A percentile compares a stretch with the other conserved stretches of the same genome.
These are phyloP conservation scores for Tetrahymena thermophila DNA, from an alignment of 73 alveolate genomes.

Conservation along the genomic window DNA sequence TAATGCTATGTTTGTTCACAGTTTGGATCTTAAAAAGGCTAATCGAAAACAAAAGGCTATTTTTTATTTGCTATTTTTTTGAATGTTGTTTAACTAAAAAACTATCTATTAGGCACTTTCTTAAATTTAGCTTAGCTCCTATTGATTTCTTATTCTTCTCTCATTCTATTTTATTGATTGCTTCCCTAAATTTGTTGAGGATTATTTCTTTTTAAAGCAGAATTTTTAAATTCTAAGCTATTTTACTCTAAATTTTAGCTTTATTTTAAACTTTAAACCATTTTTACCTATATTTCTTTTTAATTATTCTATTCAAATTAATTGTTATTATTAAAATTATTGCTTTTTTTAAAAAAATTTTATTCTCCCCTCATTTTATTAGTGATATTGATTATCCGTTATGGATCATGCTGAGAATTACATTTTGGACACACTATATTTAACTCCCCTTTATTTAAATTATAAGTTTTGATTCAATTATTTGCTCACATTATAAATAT, in stretches of 20 bases:
- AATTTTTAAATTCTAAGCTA: neutral
- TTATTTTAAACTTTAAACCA: neutral
- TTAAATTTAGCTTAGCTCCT: neutral
- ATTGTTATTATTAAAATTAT: neutral
- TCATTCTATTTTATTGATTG: too few relatives aligned
- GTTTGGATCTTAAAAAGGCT: neutral
- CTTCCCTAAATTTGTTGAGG: neutral
- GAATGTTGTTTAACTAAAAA: neutral
- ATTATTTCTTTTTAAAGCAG: neutral
- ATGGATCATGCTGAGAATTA: neutral
- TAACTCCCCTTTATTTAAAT: neutral
- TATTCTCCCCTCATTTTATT: neutral
- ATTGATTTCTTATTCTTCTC: neutral
- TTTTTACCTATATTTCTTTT: neutral
- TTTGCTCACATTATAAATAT: neutral
- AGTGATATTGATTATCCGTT: neutral
- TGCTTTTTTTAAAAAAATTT: neutral
- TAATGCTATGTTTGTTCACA: neutral
- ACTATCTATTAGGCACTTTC: neutral
- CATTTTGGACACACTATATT: neutral
- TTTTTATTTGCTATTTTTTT: neutral
- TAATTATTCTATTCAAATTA: neutral
- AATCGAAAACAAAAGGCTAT: neutral
- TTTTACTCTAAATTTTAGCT: neutral
- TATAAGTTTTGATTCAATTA: neutral